Conservation (phyloP, 768 basidiomycete genomes). For the Auricularia cornea region DNA sequence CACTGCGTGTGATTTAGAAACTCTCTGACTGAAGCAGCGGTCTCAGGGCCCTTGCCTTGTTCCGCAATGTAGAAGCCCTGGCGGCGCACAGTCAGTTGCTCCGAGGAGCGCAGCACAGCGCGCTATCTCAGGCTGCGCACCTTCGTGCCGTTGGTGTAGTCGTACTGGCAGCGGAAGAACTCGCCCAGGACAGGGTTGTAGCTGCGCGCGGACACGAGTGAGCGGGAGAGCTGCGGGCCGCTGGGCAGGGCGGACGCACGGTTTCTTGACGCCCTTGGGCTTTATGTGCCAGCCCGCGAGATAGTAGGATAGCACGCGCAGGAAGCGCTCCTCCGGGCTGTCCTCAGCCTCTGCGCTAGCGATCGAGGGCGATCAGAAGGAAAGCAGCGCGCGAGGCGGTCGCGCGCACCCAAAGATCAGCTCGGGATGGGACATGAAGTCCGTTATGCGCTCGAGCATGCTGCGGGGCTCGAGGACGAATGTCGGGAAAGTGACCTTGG, state of each 20-base stretch:
- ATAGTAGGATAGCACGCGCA: conserved; percentile 87
- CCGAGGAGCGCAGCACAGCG: neutral
- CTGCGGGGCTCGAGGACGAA: conserved; percentile 96
- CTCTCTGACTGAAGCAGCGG: neutral
- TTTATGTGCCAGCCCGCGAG: conserved; percentile 99
- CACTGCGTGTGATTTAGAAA: conserved; percentile 36
- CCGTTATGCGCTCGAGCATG: conserved; percentile 97
- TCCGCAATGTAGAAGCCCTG: conserved; percentile 95
- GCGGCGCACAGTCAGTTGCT: neutral
- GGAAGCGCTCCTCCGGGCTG: conserved; percentile 84
- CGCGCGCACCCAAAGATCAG: conserved; percentile 80
- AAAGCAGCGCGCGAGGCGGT: conserved; percentile 4
- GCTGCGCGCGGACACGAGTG: conserved; percentile 28
- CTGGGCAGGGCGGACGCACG: conserved; percentile 47
- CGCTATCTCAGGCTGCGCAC: neutral
- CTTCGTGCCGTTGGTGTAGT: conserved; percentile 74
- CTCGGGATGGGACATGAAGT: conserved; percentile 99
- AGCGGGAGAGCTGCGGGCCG: conserved; percentile 1
- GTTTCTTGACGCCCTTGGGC: conserved; percentile 99
- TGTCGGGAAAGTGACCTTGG: conserved; percentile 85
- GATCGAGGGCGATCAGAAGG: neutral
- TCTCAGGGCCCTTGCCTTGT: conserved; percentile 53
- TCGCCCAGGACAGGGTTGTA: conserved; percentile 98
- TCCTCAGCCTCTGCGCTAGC: conserved; percentile 68
- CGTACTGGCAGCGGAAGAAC: conserved; percentile 93